Percentiles rank a stretch among this genome's conserved stretches.
phyloP scores from a whole-genome alignment of 768 basidiomycete genomes.

The Termitomyces sp. region DNA sequence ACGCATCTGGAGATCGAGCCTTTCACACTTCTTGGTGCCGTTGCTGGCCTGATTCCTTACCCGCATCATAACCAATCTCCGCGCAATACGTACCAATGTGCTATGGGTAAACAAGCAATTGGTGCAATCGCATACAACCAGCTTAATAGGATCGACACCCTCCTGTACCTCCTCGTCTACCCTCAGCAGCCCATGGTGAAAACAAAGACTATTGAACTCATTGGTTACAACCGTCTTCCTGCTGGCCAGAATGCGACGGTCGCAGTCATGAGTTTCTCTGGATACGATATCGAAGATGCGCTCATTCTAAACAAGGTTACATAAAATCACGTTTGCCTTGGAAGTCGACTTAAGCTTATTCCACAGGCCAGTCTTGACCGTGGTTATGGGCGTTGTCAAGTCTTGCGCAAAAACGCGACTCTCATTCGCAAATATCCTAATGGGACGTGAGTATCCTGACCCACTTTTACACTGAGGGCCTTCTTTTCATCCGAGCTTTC shows the following conservation, averaged over 20 bases:
- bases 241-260: constrained; percentile 98
- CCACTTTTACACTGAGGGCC: neutral
- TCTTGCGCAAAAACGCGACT: constrained; percentile 91
- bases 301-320: constrained; percentile 88
- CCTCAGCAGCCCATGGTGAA: constrained; percentile 99
- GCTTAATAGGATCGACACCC: constrained; percentile 93
- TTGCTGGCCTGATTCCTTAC: constrained; percentile 97
- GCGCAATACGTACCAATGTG: constrained; percentile 98
- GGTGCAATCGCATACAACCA: constrained; percentile 99
- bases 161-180: constrained; percentile 96
- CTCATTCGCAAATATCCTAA: constrained; percentile 95
- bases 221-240: constrained; percentile 94
- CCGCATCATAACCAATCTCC: constrained; percentile 99
- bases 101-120: constrained; percentile 99
- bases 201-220: constrained; percentile 94
- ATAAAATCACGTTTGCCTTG: neutral
- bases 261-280: constrained; percentile 98
- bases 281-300: constrained; percentile 99
- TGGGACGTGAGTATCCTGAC: constrained; percentile 93
- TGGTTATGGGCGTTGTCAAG: constrained; percentile 97
- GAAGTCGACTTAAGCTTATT: constrained; percentile 6
- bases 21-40: constrained; percentile 95
- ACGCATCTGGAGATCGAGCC: constrained; percentile 99
- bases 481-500: neutral
- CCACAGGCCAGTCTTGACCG: constrained; percentile 88